phyloP scores from a whole-genome alignment of 2,329 filamentous ascomycete species.

The Beauveria varroae region DNA sequence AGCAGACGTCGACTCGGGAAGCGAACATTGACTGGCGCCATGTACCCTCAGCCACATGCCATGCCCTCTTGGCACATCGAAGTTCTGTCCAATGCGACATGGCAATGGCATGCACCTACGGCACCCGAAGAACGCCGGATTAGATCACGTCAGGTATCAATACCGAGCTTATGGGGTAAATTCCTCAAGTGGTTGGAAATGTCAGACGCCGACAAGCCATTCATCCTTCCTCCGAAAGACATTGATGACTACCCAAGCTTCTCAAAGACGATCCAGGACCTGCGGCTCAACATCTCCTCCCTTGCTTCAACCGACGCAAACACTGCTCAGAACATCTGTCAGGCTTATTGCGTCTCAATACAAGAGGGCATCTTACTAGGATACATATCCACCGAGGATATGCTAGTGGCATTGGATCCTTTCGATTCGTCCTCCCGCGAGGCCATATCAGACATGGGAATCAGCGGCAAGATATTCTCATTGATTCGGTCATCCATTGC shows the following conservation, averaged over 20 bases:
- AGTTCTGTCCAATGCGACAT: constrained; percentile 36
- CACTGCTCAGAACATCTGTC: background rate
- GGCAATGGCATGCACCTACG: constrained; percentile 46
- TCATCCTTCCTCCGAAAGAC: constrained; percentile 12
- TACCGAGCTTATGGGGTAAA: constrained; percentile 18
- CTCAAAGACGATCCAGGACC: background rate
- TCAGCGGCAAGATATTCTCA: background rate
- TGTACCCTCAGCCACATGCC: constrained; percentile 29
- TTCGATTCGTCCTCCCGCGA: background rate
- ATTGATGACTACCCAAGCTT: background rate
- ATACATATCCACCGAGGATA: background rate
- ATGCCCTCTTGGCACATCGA: constrained; percentile 41
- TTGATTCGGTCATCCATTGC: constrained; percentile 2
- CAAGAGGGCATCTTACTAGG: background rate
- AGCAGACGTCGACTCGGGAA: constrained; percentile 44
- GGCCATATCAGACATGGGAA: background rate
- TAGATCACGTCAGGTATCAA: constrained; percentile 16
- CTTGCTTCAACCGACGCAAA: background rate
- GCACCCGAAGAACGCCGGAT: constrained; percentile 20
- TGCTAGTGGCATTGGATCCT: background rate
- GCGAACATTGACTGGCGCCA: constrained; percentile 45
- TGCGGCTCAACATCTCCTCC: background rate
- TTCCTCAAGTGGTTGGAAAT: constrained; percentile 24
- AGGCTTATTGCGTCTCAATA: background rate
- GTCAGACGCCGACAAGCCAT: constrained; percentile 17